Evolutionary conservation across 1,284 basidiomycete species (phyloP), one percentile per base, ranked within the genome.

Genomic region (Somion occarium): DNA sequence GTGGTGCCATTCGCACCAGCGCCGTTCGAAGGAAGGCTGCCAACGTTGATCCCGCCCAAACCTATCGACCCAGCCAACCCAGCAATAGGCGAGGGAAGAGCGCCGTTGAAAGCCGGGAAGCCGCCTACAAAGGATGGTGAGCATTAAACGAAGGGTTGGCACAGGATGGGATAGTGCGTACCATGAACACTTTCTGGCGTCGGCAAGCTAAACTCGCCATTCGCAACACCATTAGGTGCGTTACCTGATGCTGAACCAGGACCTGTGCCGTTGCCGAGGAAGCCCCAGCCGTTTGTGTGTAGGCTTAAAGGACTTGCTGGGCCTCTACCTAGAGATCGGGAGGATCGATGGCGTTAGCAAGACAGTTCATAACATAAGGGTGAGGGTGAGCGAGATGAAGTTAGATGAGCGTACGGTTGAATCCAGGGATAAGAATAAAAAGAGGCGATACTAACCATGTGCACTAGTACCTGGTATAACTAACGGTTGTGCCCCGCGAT

Each of bases 391-490:
- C 34, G 34, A 37, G 34, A 37, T 11, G n/a, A n/a, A 37, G n/a
- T n/a, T 11, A n/a, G 34, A 37, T 11, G 34, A 37, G n/a, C 11
- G 34, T 11, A 37, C 11, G 34, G 34, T 9, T n/a, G 34, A 37
- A 37, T 9, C 9, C 11, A 37, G 34, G 34, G 34, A 37, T 11
- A n/a, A 37, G 34, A 11, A n/a, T n/a, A 37, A 37, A 37, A 9
- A 37, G 34, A 37, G 34, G n/a, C 34, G 34, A 37, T 11, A 37
- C n/a, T n/a, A 37, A 37, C 34, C 9, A 37, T 37, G 34, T n/a
- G 34, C n/a, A 37, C 34, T n/a, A 37, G n/a, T 11, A 37, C 34
- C 34, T 0, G 82, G 83, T 55, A 84, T 85, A 49, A 83, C 69
- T 60, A 85, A 82, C 15, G 79, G 80, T 58, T 77, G 75, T 0